Base-by-base conservation (phyloP, 2,329 filamentous ascomycete genomes). In the Alternaria postmessia region DNA sequence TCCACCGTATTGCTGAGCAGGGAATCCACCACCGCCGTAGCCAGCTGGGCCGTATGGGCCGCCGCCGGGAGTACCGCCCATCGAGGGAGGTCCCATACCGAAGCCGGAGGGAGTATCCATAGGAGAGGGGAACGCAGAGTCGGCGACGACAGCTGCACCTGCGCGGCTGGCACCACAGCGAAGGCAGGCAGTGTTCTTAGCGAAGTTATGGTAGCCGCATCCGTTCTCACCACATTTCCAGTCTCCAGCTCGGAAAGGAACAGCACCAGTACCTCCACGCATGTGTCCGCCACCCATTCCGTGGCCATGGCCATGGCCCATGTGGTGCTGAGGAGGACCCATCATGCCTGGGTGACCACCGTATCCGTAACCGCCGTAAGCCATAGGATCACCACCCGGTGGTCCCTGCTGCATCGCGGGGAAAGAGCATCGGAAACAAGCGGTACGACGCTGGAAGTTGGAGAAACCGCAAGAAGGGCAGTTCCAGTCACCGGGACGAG, bases 151-250 rank as follows among this genome's bases (percentile, higher is more conserved):
- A 16, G 94, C 94, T 60, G 95, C 95, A 64, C 92, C 93, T 62
- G 94, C 94, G 71, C 95, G 92, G 79, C 93, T 96, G 54, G 94
- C 95, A 78, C 95, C 95, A 77, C 95, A 99, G 61, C 95, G 92
- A 64, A 99, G 88, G 80, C 95, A 99, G 81, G 93, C 96, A 59
- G 98, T 94, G 74, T 99, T 99, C 87, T 99, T 99, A 63, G 95
- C 95, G 77, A 99, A 99, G 83, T 99, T 99, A 84, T 99, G 95
- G 80, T 99, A 99, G 59, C 92, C 93, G 78, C 95, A 99, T 38
- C 94, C 93, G 76, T 99, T 95, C 67, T 95, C 95, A 57, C 95
- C 95, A 76, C 95, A 99, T 81, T 97, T 97, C 95, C 95, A 99
- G 77, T 99, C 95, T 75, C 95, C 95, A 56, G 95, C 95, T 75